Percentiles rank a stretch among this genome's conserved stretches.
Conservation (phyloP, 805 yeast genomes). For the Candida corydali region DNA sequence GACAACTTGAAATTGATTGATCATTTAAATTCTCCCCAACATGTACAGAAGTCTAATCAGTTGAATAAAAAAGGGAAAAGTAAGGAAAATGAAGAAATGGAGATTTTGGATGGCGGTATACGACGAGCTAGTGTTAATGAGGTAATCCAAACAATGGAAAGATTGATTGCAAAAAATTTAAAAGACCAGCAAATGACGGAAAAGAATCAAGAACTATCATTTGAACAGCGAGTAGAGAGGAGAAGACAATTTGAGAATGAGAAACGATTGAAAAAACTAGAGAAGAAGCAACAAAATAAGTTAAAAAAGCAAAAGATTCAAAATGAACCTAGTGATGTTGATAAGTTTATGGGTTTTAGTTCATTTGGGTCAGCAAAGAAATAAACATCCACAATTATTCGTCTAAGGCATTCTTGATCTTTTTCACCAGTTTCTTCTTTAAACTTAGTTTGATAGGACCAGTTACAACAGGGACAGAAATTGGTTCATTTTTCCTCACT, state of each 20-base stretch:
- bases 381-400: constrained; percentile 5
- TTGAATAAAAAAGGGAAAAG: constrained; percentile 7
- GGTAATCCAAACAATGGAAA: constrained; percentile 27
- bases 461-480: not conserved
- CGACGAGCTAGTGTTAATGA: constrained; percentile 32
- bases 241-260: constrained; percentile 36
- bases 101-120: constrained; percentile 30
- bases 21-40: constrained; percentile 77
- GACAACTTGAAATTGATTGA: constrained; percentile 80
- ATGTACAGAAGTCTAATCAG: constrained; percentile 35
- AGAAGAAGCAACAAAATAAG: constrained; percentile 19
- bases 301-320: constrained; percentile 12
- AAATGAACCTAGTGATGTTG: constrained; percentile 17
- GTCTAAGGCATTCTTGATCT: constrained; percentile 1
- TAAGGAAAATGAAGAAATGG: constrained; percentile 12
- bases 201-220: constrained; percentile 21
- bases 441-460: constrained; percentile 20
- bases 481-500: constrained; percentile 1
- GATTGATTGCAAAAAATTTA: constrained; percentile 19
- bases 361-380: constrained; percentile 51
- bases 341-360: constrained; percentile 54
- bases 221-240: constrained; percentile 37
- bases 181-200: constrained; percentile 7
- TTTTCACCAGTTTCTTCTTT: constrained; percentile 10
- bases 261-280: constrained; percentile 22